Conservation (phyloP, 2,329 filamentous ascomycete genomes). For the Cercospora nicotianae region DNA sequence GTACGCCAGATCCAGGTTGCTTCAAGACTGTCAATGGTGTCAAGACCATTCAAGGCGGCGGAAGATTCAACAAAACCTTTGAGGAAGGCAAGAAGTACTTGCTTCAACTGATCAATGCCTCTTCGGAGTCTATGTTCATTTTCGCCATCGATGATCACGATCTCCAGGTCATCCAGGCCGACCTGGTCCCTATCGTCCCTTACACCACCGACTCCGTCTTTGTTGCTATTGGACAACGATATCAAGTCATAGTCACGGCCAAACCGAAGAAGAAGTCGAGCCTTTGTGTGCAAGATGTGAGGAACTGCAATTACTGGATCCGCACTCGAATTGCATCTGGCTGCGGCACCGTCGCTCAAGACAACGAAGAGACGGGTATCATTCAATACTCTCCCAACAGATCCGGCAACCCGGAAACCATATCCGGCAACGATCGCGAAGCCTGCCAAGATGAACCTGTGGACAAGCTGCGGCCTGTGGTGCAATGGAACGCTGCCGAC, state of each 20-base stretch:
- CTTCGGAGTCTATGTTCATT: constrained; percentile 42
- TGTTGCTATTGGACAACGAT: constrained; percentile 39
- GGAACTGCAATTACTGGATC: constrained; percentile 35
- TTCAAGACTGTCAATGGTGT: constrained; percentile 39
- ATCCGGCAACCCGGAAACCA: constrained; percentile 22
- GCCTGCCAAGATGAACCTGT: constrained; percentile 34
- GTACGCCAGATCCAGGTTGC: constrained; percentile 21
- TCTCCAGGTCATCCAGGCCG: constrained; percentile 47
- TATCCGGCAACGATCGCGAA: constrained; percentile 22
- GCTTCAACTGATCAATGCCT: constrained; percentile 47
- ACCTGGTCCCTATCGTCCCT: constrained; percentile 48
- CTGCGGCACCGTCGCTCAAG: constrained; percentile 36
- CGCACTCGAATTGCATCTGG: constrained; percentile 29
- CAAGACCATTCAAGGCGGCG: constrained; percentile 8
- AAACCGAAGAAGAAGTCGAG: constrained; percentile 21
- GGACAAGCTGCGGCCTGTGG: constrained; percentile 31
- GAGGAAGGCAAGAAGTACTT: constrained; percentile 44
- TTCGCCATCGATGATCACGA: constrained; percentile 45
- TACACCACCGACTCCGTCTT: constrained; percentile 40
- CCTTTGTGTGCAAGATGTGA: neutral
- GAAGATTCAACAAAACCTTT: constrained; percentile 14
- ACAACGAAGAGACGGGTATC: constrained; percentile 31
- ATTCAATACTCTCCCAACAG: constrained; percentile 28
- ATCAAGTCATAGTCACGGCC: constrained; percentile 38
- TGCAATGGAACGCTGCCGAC: constrained; percentile 32